These are phyloP conservation scores for Flaveria linearis DNA, from an alignment of 129 eudicot genomes.

Conservation along the genomic window DNA sequence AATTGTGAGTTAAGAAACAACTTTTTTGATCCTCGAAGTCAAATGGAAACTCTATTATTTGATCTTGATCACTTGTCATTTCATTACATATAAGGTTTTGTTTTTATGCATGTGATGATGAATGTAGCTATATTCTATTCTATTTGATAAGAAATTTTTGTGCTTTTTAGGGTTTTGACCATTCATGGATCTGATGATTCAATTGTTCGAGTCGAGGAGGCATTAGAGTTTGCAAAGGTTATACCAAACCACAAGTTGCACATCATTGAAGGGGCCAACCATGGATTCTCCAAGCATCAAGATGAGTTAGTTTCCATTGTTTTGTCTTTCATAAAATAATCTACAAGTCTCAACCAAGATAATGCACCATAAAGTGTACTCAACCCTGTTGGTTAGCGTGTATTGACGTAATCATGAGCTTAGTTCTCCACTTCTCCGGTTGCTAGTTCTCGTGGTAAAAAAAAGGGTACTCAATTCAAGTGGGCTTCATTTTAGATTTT, in stretches of 20 bases:
- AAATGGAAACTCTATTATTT: neutral
- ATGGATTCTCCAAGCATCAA: conserved; percentile 45
- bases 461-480: too few species aligned
- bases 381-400: too few species aligned
- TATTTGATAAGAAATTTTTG: neutral
- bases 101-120: neutral
- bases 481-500: neutral
- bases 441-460: too few species aligned
- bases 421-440: too few species aligned
- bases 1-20: neutral
- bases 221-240: conserved; percentile 58
- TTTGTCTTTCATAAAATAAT: conserved; percentile 40
- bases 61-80: neutral
- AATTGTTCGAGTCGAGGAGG: conserved; percentile 65
- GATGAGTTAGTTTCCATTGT: conserved; percentile 42
- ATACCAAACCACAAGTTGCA: conserved; percentile 75
- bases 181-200: conserved; percentile 76
- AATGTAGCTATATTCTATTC: neutral
- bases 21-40: conserved; percentile 20
- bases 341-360: conserved; percentile 9
- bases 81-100: neutral
- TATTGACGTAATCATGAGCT: too few species aligned
- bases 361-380: neutral
- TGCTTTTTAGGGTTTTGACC: conserved; percentile 59
- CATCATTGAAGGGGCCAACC: conserved; percentile 47